These are phyloP conservation scores for Globisporangium camurandrum DNA, from an alignment of 352 stramenopile species.

Conservation along the genomic window DNA sequence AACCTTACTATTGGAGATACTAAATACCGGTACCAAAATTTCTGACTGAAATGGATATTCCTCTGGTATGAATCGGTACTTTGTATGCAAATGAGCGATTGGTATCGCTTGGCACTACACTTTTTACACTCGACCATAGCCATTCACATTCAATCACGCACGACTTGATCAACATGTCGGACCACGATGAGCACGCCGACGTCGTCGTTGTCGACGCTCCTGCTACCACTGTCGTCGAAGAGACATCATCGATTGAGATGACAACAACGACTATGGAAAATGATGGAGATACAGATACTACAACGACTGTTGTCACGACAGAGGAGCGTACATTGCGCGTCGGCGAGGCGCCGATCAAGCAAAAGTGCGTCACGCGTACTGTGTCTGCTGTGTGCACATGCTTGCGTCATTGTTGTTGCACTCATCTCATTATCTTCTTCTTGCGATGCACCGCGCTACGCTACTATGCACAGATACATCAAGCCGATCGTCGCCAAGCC, in stretches of 20 bases:
- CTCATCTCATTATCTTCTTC: background rate
- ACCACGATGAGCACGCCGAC: background rate
- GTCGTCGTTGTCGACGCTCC: background rate
- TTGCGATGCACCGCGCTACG: no score
- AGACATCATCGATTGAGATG: background rate
- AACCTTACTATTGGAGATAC: no score
- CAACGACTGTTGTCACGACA: background rate
- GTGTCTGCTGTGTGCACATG: background rate
- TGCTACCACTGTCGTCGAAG: background rate
- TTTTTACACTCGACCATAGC: background rate
- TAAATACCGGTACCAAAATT: no score
- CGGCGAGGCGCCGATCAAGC: constrained; percentile 5
- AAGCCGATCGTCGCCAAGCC: constrained; percentile 33
- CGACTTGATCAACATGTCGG: background rate
- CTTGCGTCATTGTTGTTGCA: background rate
- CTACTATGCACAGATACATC: constrained; percentile 34
- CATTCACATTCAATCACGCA: background rate
- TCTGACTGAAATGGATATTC: no score
- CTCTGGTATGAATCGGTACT: no score
- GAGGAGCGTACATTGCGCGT: background rate
- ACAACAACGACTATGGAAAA: background rate
- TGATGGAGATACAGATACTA: background rate
- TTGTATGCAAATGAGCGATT: no score
- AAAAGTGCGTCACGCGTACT: constrained; percentile 1
- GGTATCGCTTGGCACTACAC: no score